Percentiles rank a stretch among this genome's conserved stretches.
Evolutionary conservation across 768 basidiomycete genomes (phyloP).

Genomic region (Kwoniella pini): DNA sequence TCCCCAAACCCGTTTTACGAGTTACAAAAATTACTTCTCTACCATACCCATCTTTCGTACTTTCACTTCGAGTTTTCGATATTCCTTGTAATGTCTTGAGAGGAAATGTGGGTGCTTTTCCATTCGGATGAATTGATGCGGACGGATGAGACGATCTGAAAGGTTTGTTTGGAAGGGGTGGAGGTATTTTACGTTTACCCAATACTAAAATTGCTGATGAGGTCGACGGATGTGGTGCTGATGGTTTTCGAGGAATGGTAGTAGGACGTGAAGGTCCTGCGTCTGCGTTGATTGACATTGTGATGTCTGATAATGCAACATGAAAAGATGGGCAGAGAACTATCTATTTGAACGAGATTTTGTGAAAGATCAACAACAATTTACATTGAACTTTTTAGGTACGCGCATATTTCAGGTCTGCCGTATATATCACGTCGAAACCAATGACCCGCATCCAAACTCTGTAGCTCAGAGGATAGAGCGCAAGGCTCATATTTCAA

Average conservation of each 20-base stretch:
- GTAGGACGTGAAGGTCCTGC: slow-evolving; percentile 14
- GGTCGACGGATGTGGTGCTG: slow-evolving; percentile 12
- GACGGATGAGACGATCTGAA: slow-evolving; percentile 22
- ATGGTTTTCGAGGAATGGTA: slow-evolving; percentile 15
- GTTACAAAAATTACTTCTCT: slow-evolving; percentile 52
- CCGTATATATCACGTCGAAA: too few species aligned
- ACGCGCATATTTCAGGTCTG: too few species aligned
- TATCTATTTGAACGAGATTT: too few species aligned
- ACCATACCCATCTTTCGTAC: slow-evolving; percentile 42
- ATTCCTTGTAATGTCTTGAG: slow-evolving; percentile 42
- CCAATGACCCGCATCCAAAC: not conserved
- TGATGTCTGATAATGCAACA: too few species aligned
- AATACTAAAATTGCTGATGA: too few species aligned
- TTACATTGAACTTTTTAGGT: too few species aligned
- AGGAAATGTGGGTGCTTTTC: slow-evolving; percentile 17
- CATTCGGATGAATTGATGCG: not conserved
- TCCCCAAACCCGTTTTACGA: slow-evolving; percentile 46
- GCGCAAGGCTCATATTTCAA: slow-evolving; percentile 9
- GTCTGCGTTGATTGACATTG: not conserved
- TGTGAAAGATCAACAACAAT: too few species aligned
- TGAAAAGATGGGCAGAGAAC: too few species aligned
- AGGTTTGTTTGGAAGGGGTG: slow-evolving; percentile 18
- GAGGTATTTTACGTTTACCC: slow-evolving; percentile 13
- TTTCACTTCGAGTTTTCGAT: slow-evolving; percentile 34
- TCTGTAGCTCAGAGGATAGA: slow-evolving; percentile 14